A percentile compares a stretch with the other conserved stretches of the same genome.
phyloP scores from a whole-genome alignment of 495 filamentous ascomycete genomes.

The Penicillium arizonense region DNA sequence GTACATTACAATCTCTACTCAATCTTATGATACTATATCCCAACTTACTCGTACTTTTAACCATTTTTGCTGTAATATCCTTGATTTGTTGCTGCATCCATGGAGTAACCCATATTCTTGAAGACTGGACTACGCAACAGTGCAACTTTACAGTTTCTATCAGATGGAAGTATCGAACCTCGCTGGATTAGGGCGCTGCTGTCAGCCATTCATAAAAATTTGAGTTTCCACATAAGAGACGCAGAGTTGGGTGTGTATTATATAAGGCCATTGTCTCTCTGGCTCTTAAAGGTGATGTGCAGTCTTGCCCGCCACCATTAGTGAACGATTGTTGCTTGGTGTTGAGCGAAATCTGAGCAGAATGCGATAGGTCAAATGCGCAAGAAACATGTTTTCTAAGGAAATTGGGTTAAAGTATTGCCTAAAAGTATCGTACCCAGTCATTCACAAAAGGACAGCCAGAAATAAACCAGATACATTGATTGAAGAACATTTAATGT shows the following conservation, averaged over 20 bases:
- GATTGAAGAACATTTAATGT: too few species aligned
- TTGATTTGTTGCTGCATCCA: background rate
- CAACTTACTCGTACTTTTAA: background rate
- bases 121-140: background rate
- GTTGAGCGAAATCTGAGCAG: background rate
- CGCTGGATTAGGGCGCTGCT: background rate
- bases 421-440: too few species aligned
- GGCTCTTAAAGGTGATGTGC: background rate
- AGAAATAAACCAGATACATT: too few species aligned
- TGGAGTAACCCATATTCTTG: background rate
- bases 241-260: background rate
- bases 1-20: background rate
- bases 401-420: too few species aligned
- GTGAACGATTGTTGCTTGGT: background rate
- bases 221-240: background rate
- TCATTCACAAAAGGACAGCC: too few species aligned
- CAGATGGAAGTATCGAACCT: background rate
- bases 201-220: background rate
- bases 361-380: too few species aligned
- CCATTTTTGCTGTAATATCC: background rate
- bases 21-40: background rate
- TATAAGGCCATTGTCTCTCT: background rate
- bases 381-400: too few species aligned
- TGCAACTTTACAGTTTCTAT: background rate
- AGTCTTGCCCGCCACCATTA: background rate